Conservation (phyloP, 345 rosid genomes). For the Orychophragmus violaceus region DNA sequence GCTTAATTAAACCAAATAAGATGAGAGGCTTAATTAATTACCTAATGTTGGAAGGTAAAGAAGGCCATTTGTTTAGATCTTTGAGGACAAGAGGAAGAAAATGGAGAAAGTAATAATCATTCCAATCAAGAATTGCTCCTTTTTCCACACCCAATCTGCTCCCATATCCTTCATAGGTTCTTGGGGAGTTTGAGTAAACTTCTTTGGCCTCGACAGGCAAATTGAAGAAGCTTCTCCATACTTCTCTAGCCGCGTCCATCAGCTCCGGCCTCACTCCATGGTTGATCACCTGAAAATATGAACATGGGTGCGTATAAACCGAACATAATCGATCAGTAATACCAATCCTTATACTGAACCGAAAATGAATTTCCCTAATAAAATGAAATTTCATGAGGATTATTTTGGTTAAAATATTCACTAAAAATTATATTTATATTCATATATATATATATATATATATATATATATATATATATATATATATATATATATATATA, state of each 20-base stretch:
- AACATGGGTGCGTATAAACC: background rate
- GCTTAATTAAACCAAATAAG: background rate
- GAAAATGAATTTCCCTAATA: background rate
- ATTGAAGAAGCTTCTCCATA: slow-evolving; percentile 68
- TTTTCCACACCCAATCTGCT: slow-evolving; percentile 79
- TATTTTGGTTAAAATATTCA: too few relatives aligned
- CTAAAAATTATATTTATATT: too few relatives aligned
- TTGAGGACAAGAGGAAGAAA: slow-evolving; percentile 49
- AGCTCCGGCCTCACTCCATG: slow-evolving; percentile 63
- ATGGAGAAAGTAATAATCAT: slow-evolving; percentile 80
- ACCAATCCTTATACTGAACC: background rate
- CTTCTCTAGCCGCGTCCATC: slow-evolving; percentile 53
- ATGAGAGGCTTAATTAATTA: background rate
- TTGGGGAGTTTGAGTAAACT: slow-evolving; percentile 58
- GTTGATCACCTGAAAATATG: slow-evolving; percentile 42
- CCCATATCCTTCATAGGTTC: slow-evolving; percentile 88
- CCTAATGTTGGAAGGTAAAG: slow-evolving; percentile 60
- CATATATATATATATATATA: too few relatives aligned
- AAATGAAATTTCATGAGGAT: background rate
- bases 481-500: too few relatives aligned
- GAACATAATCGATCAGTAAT: background rate
- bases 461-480: too few relatives aligned
- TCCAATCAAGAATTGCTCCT: slow-evolving; percentile 94
- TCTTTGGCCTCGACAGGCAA: slow-evolving; percentile 64
- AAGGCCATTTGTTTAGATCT: slow-evolving; percentile 78